phyloP scores from a whole-genome alignment of 2,329 filamentous ascomycete genomes.

The Neurospora crassa region DNA sequence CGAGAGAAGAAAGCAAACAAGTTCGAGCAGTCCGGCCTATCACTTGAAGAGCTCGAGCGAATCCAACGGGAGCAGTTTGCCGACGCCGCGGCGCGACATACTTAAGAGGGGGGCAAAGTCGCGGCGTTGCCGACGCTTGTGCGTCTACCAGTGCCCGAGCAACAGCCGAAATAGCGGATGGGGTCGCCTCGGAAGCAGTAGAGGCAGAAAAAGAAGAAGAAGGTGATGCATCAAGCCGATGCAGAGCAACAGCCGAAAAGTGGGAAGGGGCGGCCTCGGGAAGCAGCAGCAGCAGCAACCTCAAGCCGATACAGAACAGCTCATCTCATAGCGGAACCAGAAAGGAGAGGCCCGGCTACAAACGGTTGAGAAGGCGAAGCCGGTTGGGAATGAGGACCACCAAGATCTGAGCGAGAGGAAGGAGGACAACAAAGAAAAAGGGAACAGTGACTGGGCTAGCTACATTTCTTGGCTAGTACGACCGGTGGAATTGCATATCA shows the following conservation, averaged over 20 bases:
- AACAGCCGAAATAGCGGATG: background rate
- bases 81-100: conserved; percentile 65
- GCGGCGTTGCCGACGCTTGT: background rate
- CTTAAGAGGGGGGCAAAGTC: conserved; percentile 26
- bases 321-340: background rate
- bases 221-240: background rate
- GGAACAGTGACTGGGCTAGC: background rate
- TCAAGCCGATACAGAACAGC: background rate
- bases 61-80: conserved; percentile 90
- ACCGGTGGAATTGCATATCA: background rate
- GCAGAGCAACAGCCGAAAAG: background rate
- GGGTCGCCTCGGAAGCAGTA: background rate
- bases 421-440: background rate
- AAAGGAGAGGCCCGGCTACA: background rate
- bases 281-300: background rate
- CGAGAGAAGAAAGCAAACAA: conserved; percentile 97
- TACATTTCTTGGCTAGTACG: background rate
- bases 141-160: background rate
- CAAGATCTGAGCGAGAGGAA: background rate
- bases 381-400: background rate
- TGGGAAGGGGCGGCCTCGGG: background rate
- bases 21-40: conserved; percentile 87
- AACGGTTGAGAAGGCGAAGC: background rate
- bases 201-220: background rate
- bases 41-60: conserved; percentile 77